Base-by-base conservation (phyloP, 495 filamentous ascomycete genomes). In the Aspergillus funiculosus region DNA sequence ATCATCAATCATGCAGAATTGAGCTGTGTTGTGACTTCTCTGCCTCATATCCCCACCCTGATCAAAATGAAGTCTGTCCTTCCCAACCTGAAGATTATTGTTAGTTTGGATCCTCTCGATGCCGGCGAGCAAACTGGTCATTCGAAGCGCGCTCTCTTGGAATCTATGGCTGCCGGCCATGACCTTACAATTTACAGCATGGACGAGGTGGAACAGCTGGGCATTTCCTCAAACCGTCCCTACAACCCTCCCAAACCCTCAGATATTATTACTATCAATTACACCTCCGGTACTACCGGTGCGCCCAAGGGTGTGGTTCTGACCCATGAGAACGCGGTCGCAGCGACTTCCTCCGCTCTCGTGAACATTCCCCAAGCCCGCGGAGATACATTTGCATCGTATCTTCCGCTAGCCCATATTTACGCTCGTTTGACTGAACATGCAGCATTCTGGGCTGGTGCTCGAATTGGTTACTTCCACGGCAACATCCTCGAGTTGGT, bases 201-300 rank as follows among this genome's bases (percentile, higher is more conserved):
- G 31, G 64, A 73, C 30, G 79, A 92, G 41, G 79, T 86, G 2
- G 94, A 98, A 67, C 75, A 80, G 32, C 51, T 95, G 9, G 92
- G 94, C 13, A 79, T 72, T 28, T 64, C 77, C 15, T 77, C 80
- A 5, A 82, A 82, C 21, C 75, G 79, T 24, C 76, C 82, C 31
- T 81, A 80, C 39, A 69, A 71, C 31, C 77, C 84, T 22, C 91
- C 92, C 6, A 67, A 65, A 22, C 78, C 85, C 0, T 76, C 83
- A 2, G 89, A 96, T 58, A 75, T 85, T 56, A 74, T 94, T 44
- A 97, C 92, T 24, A 89, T 98, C 68, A 98, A 97, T 70, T 98
- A 98, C 69, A 98, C 92, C 7, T 94, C 87, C 9, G 92, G 92
- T 13, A 98, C 92, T 7, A 98, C 92, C 0, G 94, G 92, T 5